Conservation (phyloP, 192 early-diverging fungal species). For the Rhizophagus clarus region DNA sequence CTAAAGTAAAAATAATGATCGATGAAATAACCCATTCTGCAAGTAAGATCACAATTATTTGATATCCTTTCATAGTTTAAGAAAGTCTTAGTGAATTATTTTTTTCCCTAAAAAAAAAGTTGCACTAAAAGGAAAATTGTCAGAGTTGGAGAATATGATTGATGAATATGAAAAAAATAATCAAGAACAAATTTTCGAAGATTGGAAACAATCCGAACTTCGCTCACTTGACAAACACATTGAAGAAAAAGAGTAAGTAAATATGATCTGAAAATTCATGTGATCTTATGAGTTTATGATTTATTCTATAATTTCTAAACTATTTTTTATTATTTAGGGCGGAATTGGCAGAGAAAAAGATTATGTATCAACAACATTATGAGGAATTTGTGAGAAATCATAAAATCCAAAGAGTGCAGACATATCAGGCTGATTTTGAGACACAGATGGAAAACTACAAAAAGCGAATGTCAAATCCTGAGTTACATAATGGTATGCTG, state of each 20-base stretch:
- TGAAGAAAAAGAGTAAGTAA: constrained; percentile 10
- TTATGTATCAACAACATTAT: constrained; percentile 12
- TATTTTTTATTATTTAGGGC: background rate
- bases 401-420: background rate
- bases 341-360: constrained; percentile 6
- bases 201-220: constrained; percentile 21
- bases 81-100: background rate
- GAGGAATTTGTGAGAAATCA: constrained; percentile 10
- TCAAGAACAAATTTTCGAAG: constrained; percentile 10
- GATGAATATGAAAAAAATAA: constrained; percentile 15
- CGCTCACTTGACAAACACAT: constrained; percentile 1
- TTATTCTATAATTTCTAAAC: background rate
- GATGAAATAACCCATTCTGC: constrained; percentile 13
- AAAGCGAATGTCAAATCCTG: background rate
- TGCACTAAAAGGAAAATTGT: constrained; percentile 21
- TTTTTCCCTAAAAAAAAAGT: constrained; percentile 20
- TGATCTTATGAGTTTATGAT: too few relatives aligned
- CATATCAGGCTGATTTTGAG: constrained; percentile 30
- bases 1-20: constrained; percentile 23
- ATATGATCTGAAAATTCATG: too few relatives aligned
- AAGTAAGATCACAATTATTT: background rate
- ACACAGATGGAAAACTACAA: constrained; percentile 30
- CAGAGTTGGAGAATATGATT: constrained; percentile 28
- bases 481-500: background rate
- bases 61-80: background rate